These are phyloP conservation scores for Trichoderma sp. DNA, from an alignment of 2,329 filamentous ascomycete genomes.

Conservation along the genomic window DNA sequence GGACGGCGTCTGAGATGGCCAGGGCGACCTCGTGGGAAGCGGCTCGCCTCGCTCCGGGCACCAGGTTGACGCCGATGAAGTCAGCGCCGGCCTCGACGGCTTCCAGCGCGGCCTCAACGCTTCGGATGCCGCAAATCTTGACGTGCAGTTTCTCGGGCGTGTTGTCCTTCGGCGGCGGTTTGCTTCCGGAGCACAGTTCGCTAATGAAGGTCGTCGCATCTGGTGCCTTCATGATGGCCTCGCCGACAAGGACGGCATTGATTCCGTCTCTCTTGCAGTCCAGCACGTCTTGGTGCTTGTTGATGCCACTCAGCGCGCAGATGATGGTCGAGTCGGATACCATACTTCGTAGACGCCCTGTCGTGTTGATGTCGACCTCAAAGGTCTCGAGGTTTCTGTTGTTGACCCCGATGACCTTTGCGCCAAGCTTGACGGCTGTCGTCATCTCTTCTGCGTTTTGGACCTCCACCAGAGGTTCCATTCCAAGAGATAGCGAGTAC, in stretches of 20 bases:
- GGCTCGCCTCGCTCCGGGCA: slow-evolving; percentile 76
- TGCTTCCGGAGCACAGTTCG: slow-evolving; percentile 70
- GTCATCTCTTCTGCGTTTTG: slow-evolving; percentile 94
- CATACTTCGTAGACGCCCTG: slow-evolving; percentile 81
- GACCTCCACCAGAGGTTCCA: slow-evolving; percentile 97
- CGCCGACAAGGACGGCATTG: slow-evolving; percentile 89
- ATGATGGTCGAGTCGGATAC: slow-evolving; percentile 85
- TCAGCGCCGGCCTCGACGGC: slow-evolving; percentile 89
- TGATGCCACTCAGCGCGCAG: slow-evolving; percentile 93
- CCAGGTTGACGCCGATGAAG: slow-evolving; percentile 89
- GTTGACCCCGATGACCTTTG: slow-evolving; percentile 94
- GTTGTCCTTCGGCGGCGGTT: slow-evolving; percentile 40
- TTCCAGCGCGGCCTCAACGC: slow-evolving; percentile 73
- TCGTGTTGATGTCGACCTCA: slow-evolving; percentile 92
- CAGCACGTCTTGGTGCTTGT: slow-evolving; percentile 81
- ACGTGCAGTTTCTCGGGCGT: slow-evolving; percentile 63
- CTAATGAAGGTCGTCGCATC: slow-evolving; percentile 82
- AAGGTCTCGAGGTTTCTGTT: slow-evolving; percentile 97
- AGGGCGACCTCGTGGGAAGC: slow-evolving; percentile 78
- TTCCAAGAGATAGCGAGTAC: slow-evolving; percentile 86
- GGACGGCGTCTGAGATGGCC: slow-evolving; percentile 78
- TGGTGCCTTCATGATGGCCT: slow-evolving; percentile 90
- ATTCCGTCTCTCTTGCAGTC: slow-evolving; percentile 88
- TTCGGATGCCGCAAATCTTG: slow-evolving; percentile 94
- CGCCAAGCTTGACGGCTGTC: slow-evolving; percentile 79